Evolutionary conservation across 306 rosid genomes (phyloP), one percentile per base, ranked within the genome.

Genomic region (Mucuna pruriens): DNA sequence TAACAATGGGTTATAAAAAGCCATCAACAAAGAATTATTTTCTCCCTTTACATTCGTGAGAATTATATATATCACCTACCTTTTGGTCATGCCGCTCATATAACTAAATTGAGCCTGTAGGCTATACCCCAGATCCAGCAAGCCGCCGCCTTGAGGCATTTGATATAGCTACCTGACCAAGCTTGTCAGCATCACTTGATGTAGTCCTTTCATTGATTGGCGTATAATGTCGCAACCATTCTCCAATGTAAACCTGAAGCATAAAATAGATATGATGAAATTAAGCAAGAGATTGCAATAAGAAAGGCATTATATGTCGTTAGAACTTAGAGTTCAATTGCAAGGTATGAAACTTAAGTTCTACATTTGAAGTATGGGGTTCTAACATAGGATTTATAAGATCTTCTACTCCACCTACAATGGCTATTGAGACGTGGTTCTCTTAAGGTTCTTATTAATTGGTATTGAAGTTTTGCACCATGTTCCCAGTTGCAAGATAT

Each of bases 121-220:
- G 67, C 67, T 85, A 91, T 23, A 86, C 42, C 51, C 91, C 87
- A 11, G 93, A 82, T 74, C 98, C 98, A 25, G 94, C 83, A 45
- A 92, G 87, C 12, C 97, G 89, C 44, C 98, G 89, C 85, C 83
- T 87, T 0, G 98, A 90, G 51, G 97, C 97, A 60, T 95, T 95
- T 13, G 98, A 95, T 69, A 88, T 40, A 7, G 97, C 84, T 71
- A 92, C 89, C 80, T 85, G 94, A 78, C 92, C 87, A 16, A 95
- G 92, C 83, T 71, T 85, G 79, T 92, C 97, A 16, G 87, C 92
- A 69, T 84, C 86, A 9, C 58, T 74, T 16, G 88, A 38, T 15
- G 60, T 85, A 11, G 88, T 58, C 70, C 97, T 77, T 62, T 90
- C 91, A 13, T 86, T 82, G 4, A 83, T 63, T 17, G 97, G 91